A percentile compares a stretch with the other conserved stretches of the same genome.
phyloP scores from a whole-genome alignment of 768 basidiomycete species.

The Mycena sanguinolenta region DNA sequence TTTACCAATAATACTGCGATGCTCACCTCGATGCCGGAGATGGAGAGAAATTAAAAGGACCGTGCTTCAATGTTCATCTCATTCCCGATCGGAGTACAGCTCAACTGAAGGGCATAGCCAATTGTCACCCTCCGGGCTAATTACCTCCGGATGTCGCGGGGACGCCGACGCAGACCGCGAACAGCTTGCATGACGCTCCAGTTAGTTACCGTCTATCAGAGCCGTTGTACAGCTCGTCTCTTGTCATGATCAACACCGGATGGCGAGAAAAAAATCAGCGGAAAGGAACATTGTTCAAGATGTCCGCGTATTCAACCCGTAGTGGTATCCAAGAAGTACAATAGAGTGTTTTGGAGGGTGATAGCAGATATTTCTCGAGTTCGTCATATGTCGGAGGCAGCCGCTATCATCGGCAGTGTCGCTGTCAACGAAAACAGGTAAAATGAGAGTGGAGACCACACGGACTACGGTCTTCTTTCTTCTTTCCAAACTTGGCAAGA shows the following conservation, averaged over 20 bases:
- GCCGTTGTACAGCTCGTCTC: not conserved
- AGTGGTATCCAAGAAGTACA: not conserved
- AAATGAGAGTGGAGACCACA: slow-evolving; percentile 23
- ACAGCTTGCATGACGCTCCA: not conserved
- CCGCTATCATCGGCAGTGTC: slow-evolving; percentile 25
- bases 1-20: not conserved
- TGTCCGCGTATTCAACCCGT: not conserved
- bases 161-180: not conserved
- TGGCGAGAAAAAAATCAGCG: not conserved
- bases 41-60: not conserved
- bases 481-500: slow-evolving; percentile 8
- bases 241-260: not conserved
- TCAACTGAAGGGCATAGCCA: slow-evolving; percentile 1
- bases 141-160: not conserved
- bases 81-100: not conserved
- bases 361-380: slow-evolving; percentile 21
- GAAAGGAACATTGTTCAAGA: not conserved
- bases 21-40: not conserved
- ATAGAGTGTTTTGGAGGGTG: not conserved
- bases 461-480: slow-evolving; percentile 12
- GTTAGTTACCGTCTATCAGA: slow-evolving; percentile 1
- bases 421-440: slow-evolving; percentile 11
- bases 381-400: not conserved
- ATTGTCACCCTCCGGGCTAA: slow-evolving; percentile 3
- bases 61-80: not conserved